Conservation (phyloP, 371 early-diverging fungal genomes). For the Gilbertella persicaria region DNA sequence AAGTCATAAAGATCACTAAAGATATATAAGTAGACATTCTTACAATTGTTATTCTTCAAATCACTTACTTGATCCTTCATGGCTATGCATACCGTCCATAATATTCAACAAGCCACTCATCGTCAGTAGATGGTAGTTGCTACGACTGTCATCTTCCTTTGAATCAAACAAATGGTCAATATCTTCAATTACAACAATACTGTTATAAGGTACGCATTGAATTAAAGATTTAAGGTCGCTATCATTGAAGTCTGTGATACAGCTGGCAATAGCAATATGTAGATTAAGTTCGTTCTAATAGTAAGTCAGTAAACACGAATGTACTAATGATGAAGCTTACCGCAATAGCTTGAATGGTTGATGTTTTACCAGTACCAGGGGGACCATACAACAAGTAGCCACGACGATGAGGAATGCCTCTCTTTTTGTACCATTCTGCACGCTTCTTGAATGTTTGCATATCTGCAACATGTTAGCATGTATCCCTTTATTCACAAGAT, state of each 20-base stretch:
- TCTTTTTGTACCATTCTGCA: conserved; percentile 77
- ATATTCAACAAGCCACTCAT: conserved; percentile 68
- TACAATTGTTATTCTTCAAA: not conserved
- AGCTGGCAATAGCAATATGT: conserved; percentile 91
- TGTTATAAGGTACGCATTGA: conserved; percentile 82
- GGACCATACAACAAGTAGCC: no score
- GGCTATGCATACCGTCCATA: conserved; percentile 80
- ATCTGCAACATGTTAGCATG: conserved; percentile 13
- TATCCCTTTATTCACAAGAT: not conserved
- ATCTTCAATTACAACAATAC: conserved; percentile 94
- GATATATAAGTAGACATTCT: not conserved
- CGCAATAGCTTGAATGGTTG: conserved; percentile 92
- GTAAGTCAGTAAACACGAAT: conserved; percentile 39
- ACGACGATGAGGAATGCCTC: conserved; percentile 93
- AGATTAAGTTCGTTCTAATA: conserved; percentile 69
- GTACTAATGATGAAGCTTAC: conserved; percentile 63
- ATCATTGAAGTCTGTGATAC: conserved; percentile 79
- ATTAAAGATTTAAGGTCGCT: conserved; percentile 82
- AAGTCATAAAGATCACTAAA: conserved; percentile 89
- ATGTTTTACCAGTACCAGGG: conserved; percentile 99
- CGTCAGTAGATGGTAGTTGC: conserved; percentile 10
- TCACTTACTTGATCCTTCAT: conserved; percentile 44
- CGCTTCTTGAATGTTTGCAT: conserved; percentile 34
- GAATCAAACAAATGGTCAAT: conserved; percentile 69
- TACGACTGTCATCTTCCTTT: conserved; percentile 39